These are phyloP conservation scores for Cordia subcordata DNA, from an alignment of 257 asterid genomes.

Conservation along the genomic window DNA sequence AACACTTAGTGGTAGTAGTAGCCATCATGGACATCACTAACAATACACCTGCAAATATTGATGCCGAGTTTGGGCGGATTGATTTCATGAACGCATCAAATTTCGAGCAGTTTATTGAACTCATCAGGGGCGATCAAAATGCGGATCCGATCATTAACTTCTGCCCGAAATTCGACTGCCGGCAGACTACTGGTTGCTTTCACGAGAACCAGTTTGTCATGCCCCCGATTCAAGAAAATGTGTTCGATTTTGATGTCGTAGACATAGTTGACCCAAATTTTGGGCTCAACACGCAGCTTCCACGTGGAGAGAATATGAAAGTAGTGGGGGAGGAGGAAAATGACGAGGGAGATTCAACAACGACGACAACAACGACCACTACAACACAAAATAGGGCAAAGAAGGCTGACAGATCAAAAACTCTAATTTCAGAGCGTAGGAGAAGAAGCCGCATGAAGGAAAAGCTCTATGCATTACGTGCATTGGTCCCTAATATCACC, in stretches of 20 bases:
- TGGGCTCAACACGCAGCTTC: slow-evolving; percentile 1
- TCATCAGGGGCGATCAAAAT: slow-evolving; percentile 33
- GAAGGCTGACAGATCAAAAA: slow-evolving; percentile 54
- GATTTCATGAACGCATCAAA: slow-evolving; percentile 56
- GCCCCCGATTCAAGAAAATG: slow-evolving; percentile 16
- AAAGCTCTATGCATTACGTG: slow-evolving; percentile 65
- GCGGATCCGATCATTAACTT: slow-evolving; percentile 23
- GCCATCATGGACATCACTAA: neutral
- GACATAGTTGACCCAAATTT: slow-evolving; percentile 6
- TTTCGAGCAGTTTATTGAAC: slow-evolving; percentile 41
- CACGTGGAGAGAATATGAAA: neutral
- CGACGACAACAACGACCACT: slow-evolving; percentile 1
- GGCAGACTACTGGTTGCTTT: slow-evolving; percentile 15
- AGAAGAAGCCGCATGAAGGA: slow-evolving; percentile 89
- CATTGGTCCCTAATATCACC: slow-evolving; percentile 78
- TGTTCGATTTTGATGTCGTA: slow-evolving; percentile 29
- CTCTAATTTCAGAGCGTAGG: slow-evolving; percentile 59
- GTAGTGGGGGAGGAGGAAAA: slow-evolving; percentile 19
- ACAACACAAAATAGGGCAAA: slow-evolving; percentile 8
- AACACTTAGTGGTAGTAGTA: neutral
- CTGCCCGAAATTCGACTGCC: slow-evolving; percentile 22
- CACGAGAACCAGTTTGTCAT: slow-evolving; percentile 3
- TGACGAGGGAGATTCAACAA: slow-evolving; percentile 37
- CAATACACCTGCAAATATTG: slow-evolving; percentile 3
- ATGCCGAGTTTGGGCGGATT: slow-evolving; percentile 31